Evolutionary conservation across 495 filamentous ascomycete species (phyloP).

Genomic region (Geoglossum glabrum): DNA sequence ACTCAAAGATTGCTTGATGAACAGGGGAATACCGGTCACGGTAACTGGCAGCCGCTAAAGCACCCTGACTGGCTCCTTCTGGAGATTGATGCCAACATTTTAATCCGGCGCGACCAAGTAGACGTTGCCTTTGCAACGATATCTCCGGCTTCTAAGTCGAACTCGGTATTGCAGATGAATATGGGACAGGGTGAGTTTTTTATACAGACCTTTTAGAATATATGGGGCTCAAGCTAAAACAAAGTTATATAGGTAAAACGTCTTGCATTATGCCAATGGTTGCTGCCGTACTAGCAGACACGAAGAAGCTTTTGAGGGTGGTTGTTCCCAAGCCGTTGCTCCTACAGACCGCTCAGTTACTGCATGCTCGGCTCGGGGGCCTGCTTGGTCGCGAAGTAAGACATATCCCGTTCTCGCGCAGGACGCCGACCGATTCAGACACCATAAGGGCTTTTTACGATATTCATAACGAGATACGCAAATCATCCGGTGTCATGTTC

Average conservation of each 20-base stretch:
- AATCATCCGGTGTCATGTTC: slow-evolving; percentile 22
- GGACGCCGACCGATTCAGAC: slow-evolving; percentile 18
- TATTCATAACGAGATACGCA: slow-evolving; percentile 14
- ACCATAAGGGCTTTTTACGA: slow-evolving; percentile 17
- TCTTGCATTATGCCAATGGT: slow-evolving; percentile 36
- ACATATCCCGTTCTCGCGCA: slow-evolving; percentile 29
- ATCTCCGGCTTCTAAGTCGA: slow-evolving; percentile 21
- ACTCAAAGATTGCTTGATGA: slow-evolving; percentile 19
- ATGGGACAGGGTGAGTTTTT: slow-evolving; percentile 20
- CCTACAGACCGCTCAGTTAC: slow-evolving; percentile 27
- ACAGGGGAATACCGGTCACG: slow-evolving; percentile 8
- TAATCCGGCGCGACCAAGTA: slow-evolving; percentile 31
- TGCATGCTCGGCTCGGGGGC: slow-evolving; percentile 27
- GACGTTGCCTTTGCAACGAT: slow-evolving; percentile 33
- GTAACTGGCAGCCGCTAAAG: slow-evolving; percentile 23
- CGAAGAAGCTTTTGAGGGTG: slow-evolving; percentile 22
- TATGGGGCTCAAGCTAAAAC: not conserved
- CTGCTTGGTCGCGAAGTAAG: slow-evolving; percentile 24
- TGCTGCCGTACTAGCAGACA: slow-evolving; percentile 26
- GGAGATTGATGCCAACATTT: slow-evolving; percentile 33
- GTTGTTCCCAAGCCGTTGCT: slow-evolving; percentile 32
- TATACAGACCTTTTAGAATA: not conserved
- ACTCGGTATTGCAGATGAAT: slow-evolving; percentile 36
- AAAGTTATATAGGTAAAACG: slow-evolving; percentile 18
- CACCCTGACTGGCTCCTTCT: slow-evolving; percentile 35